These are phyloP conservation scores for Cryphonectria nitschkei DNA, from an alignment of 2,329 filamentous ascomycete genomes.

Conservation along the genomic window DNA sequence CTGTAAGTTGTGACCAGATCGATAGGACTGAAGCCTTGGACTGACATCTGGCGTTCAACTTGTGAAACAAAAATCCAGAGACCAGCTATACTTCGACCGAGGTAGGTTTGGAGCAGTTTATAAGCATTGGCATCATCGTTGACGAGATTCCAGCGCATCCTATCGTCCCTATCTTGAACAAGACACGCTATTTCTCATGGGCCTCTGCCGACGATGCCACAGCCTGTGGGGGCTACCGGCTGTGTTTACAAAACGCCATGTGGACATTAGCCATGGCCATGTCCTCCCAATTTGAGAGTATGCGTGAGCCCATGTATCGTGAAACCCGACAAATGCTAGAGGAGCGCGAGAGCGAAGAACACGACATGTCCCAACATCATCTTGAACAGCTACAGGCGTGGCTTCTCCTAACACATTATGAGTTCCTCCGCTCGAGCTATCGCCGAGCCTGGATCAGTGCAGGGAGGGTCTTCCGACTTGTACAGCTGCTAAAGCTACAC, in stretches of 20 bases:
- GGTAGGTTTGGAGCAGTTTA: background rate
- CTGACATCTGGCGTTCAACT: slow-evolving; percentile 27
- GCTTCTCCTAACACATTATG: slow-evolving; percentile 34
- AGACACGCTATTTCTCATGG: slow-evolving; percentile 29
- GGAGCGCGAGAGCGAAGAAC: slow-evolving; percentile 9
- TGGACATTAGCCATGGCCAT: slow-evolving; percentile 41
- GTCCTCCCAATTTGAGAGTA: slow-evolving; percentile 38
- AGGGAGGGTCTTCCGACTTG: slow-evolving; percentile 33
- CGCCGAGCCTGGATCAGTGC: slow-evolving; percentile 34
- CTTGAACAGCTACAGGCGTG: slow-evolving; percentile 33
- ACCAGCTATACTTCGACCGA: slow-evolving; percentile 33
- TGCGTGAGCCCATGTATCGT: slow-evolving; percentile 17
- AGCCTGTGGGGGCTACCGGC: slow-evolving; percentile 7
- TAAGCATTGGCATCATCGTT: background rate
- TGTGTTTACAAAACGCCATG: slow-evolving; percentile 42
- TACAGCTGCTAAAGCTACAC: slow-evolving; percentile 29
- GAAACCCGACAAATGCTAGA: slow-evolving; percentile 28
- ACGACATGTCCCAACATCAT: slow-evolving; percentile 21
- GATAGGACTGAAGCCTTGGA: background rate
- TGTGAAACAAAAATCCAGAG: slow-evolving; percentile 13
- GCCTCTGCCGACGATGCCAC: background rate
- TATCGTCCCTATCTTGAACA: slow-evolving; percentile 31
- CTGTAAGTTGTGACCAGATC: background rate
- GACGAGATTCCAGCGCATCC: slow-evolving; percentile 20
- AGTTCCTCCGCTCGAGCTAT: slow-evolving; percentile 34